phyloP scores from a whole-genome alignment of 441 rosid genomes.

The Adansonia grandidieri region DNA sequence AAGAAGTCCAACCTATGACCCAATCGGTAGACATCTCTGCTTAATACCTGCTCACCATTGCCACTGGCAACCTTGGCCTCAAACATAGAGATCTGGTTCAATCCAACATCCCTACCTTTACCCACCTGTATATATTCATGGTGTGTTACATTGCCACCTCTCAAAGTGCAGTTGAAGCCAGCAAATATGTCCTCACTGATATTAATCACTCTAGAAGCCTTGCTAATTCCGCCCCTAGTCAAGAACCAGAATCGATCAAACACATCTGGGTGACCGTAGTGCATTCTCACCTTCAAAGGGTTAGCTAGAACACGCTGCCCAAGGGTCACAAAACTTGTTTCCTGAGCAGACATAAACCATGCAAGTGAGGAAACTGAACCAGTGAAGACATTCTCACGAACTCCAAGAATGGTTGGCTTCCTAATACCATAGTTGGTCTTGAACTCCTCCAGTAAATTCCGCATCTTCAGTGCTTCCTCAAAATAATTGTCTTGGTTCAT shows the following conservation, averaged over 20 bases:
- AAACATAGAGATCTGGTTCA: slow-evolving; percentile 69
- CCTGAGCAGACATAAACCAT: slow-evolving; percentile 79
- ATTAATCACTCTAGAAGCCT: slow-evolving; percentile 69
- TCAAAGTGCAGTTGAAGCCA: slow-evolving; percentile 63
- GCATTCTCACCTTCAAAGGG: slow-evolving; percentile 71
- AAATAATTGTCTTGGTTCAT: slow-evolving; percentile 81
- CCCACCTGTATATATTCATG: slow-evolving; percentile 75
- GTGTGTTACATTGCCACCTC: slow-evolving; percentile 71
- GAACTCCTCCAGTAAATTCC: slow-evolving; percentile 70
- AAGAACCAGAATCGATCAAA: slow-evolving; percentile 77
- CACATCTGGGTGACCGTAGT: slow-evolving; percentile 76
- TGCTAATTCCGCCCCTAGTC: slow-evolving; percentile 68
- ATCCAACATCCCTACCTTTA: slow-evolving; percentile 71
- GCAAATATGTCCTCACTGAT: slow-evolving; percentile 81
- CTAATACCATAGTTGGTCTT: slow-evolving; percentile 54
- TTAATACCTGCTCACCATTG: slow-evolving; percentile 3
- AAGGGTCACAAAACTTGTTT: slow-evolving; percentile 69
- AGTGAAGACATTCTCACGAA: slow-evolving; percentile 69
- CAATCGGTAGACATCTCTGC: slow-evolving; percentile 4
- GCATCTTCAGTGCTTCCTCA: slow-evolving; percentile 76
- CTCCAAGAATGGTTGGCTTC: slow-evolving; percentile 73
- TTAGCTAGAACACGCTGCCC: slow-evolving; percentile 77
- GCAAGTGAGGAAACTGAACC: slow-evolving; percentile 75
- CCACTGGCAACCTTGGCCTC: slow-evolving; percentile 72
- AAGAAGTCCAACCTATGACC: slow-evolving; percentile 15